Evolutionary conservation across 345 rosid genomes (phyloP), one percentile per base, ranked within the genome.

Genomic region (Dipteronia sinensis): DNA sequence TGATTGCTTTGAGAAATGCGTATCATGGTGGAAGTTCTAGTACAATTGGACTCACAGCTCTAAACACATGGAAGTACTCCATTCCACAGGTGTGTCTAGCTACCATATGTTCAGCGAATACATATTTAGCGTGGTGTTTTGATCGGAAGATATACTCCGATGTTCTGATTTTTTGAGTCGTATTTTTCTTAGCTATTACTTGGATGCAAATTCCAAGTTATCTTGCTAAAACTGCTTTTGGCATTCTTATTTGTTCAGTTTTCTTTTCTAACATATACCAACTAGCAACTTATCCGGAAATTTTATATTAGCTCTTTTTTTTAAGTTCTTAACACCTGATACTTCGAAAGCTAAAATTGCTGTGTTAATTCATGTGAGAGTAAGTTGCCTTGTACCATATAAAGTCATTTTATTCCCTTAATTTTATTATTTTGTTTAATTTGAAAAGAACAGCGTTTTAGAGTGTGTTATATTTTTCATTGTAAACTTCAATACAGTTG

Each of bases 11-110:
- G 83, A 88, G 98, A 85, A 96, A 94, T 88, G 95, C 98, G 42
- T 96, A 90, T 89, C 99, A 96, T 65, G 98, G 98, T 79, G 99
- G 99, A 84, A 94, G 97, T 82, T 87, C 99, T 71, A 81, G 74
- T 76, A 94, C 98, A 40, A 88, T 94, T 79, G 99, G 98, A 82
- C 85, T 96, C 58, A 94, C 97, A 23, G 97, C 98, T 40, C 77
- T 94, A 15, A 91, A 90, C 82, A 94, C 99, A 6, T 94, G 97
- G 99, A 96, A 96, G 84, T 94, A 96, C 82, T 82, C 95, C 20
- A 87, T 96, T 65, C 99, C 97, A 68, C 93, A 96, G 98, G 98
- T 94, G 82, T 77, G 73, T 72, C 22, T 31, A 67, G 44, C 49
- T 65, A 22, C 25, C 72, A 42, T n/a, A 20, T 47, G 0, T 53